These are phyloP conservation scores for Mycosarcoma maydis DNA, from an alignment of 1,284 basidiomycete genomes.

Conservation along the genomic window DNA sequence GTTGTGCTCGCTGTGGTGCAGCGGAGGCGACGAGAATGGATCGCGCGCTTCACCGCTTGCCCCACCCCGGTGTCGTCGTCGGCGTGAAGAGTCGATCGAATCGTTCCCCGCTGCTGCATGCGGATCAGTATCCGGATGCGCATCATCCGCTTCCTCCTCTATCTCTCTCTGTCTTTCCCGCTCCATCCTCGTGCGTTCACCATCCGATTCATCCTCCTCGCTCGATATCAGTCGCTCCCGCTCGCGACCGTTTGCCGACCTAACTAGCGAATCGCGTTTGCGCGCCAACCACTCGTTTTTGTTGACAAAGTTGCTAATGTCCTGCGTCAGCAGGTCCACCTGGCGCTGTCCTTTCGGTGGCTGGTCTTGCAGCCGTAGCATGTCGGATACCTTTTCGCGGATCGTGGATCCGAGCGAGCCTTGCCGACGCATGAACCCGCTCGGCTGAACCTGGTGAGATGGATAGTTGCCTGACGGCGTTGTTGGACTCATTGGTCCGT, in stretches of 20 bases:
- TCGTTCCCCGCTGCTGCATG: slow-evolving; percentile 1
- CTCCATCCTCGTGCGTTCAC: background rate
- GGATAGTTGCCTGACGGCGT: slow-evolving; percentile 26
- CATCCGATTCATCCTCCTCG: slow-evolving; percentile 1
- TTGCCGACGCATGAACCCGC: slow-evolving; percentile 33
- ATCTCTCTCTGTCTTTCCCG: background rate
- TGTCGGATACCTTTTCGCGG: slow-evolving; percentile 47
- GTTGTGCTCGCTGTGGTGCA: slow-evolving; percentile 16
- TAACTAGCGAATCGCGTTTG: slow-evolving; percentile 31
- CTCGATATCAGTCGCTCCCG: slow-evolving; percentile 14
- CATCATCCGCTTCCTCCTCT: slow-evolving; percentile 20
- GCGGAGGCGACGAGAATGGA: slow-evolving; percentile 22
- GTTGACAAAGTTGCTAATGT: slow-evolving; percentile 45
- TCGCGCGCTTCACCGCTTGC: slow-evolving; percentile 8
- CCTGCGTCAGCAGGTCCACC: slow-evolving; percentile 49
- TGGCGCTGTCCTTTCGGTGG: slow-evolving; percentile 47
- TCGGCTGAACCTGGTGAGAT: slow-evolving; percentile 6
- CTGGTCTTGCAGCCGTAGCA: slow-evolving; percentile 41
- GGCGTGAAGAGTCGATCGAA: background rate
- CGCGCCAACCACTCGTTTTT: slow-evolving; percentile 53
- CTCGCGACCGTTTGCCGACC: slow-evolving; percentile 10
- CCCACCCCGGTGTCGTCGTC: background rate
- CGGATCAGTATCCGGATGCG: slow-evolving; percentile 42
- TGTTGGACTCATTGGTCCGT: slow-evolving; percentile 23
- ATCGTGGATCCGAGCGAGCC: slow-evolving; percentile 37